A percentile compares a stretch with the other conserved stretches of the same genome.
phyloP scores from a whole-genome alignment of 495 filamentous ascomycete species.

The Hypoxylon perforatum region DNA sequence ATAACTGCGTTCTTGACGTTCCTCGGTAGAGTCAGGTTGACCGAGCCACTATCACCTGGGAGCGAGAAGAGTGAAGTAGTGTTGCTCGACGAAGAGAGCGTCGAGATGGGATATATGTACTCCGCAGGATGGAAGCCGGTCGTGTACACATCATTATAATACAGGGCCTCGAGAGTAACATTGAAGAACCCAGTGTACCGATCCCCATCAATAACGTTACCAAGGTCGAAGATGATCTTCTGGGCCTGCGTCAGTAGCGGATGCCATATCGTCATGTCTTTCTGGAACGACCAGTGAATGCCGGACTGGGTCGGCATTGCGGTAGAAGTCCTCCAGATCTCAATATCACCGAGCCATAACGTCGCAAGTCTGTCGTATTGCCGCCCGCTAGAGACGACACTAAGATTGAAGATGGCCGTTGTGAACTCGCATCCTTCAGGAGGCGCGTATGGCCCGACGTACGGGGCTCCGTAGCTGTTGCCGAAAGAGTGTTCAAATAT shows the following conservation, averaged over 20 bases:
- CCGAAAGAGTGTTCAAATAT: constrained; percentile 82
- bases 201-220: constrained; percentile 75
- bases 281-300: constrained; percentile 80
- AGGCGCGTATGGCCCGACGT: constrained; percentile 77
- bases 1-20: constrained; percentile 77
- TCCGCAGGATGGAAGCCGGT: constrained; percentile 62
- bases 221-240: constrained; percentile 85
- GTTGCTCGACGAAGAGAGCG: constrained; percentile 61
- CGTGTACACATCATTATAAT: constrained; percentile 64
- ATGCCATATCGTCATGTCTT: constrained; percentile 83
- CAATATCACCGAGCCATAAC: constrained; percentile 83
- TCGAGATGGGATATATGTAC: constrained; percentile 81
- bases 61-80: constrained; percentile 74
- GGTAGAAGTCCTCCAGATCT: constrained; percentile 88
- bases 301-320: constrained; percentile 81
- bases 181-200: constrained; percentile 85
- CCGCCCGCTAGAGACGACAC: constrained; percentile 75
- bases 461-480: constrained; percentile 81
- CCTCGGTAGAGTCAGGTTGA: constrained; percentile 67
- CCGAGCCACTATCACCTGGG: constrained; percentile 71
- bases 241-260: constrained; percentile 72
- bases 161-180: constrained; percentile 82
- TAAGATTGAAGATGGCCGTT: constrained; percentile 83
- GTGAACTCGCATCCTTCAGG: constrained; percentile 82
- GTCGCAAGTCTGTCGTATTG: constrained; percentile 85